These are phyloP conservation scores for Komagataea norvegica DNA, from an alignment of 1,139 yeast genomes.

Conservation along the genomic window DNA sequence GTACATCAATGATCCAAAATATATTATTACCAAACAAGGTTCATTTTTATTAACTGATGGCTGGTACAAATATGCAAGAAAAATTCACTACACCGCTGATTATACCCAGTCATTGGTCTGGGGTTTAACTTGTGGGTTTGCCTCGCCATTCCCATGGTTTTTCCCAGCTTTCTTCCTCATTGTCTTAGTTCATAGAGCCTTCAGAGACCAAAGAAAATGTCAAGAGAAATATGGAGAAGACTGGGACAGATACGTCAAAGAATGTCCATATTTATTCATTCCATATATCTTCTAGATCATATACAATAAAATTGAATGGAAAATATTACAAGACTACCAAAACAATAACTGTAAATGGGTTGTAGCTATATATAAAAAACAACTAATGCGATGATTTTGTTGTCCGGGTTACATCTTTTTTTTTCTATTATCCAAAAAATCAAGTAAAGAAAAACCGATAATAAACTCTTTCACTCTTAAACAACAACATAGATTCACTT, in stretches of 20 bases:
- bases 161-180: conserved; percentile 86
- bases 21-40: conserved; percentile 81
- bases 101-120: conserved; percentile 82
- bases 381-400: too few relatives aligned
- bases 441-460: background rate
- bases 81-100: conserved; percentile 93
- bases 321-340: background rate
- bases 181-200: conserved; percentile 83
- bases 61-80: conserved; percentile 90
- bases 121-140: conserved; percentile 88
- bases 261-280: conserved; percentile 88
- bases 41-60: conserved; percentile 84
- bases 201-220: conserved; percentile 83
- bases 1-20: conserved; percentile 74
- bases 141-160: conserved; percentile 91
- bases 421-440: too few relatives aligned
- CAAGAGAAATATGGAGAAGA: conserved; percentile 85
- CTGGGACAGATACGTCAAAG: conserved; percentile 82
- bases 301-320: too few relatives aligned
- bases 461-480: too few relatives aligned
- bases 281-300: conserved; percentile 75
- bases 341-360: background rate
- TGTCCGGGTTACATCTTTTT: background rate
- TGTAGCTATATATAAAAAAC: background rate
- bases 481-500: too few relatives aligned